Evolutionary conservation across 495 filamentous ascomycete genomes (phyloP).

Genomic region (Penicillium crystallinum): DNA sequence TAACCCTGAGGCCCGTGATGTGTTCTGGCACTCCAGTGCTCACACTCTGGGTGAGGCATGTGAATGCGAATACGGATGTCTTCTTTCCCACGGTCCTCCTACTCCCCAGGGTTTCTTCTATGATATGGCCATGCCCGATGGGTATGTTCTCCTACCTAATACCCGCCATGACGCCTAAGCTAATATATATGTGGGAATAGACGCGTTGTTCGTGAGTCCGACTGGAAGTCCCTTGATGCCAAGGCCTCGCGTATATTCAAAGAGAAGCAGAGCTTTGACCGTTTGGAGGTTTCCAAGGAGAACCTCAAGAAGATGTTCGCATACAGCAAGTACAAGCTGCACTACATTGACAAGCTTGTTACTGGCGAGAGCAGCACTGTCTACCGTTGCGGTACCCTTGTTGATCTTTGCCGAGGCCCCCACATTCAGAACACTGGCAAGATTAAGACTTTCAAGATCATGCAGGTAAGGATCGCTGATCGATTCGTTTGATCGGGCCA

Average conservation of each 20-base stretch:
- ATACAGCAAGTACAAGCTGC: constrained; percentile 93
- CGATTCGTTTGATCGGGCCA: background rate
- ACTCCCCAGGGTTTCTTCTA: constrained; percentile 96
- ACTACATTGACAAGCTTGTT: constrained; percentile 92
- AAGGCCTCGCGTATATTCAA: constrained; percentile 76
- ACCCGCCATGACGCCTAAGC: constrained; percentile 5
- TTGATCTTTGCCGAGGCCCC: constrained; percentile 74
- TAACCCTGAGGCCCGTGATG: constrained; percentile 72
- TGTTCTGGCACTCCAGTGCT: constrained; percentile 92
- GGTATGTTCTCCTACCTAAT: constrained; percentile 28
- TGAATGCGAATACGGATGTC: constrained; percentile 82
- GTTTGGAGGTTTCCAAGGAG: constrained; percentile 80
- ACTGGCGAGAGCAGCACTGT: constrained; percentile 89
- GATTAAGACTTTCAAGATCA: constrained; percentile 88
- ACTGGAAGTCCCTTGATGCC: constrained; percentile 76
- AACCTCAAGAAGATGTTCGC: constrained; percentile 93
- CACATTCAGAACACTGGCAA: constrained; percentile 90
- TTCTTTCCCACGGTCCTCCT: constrained; percentile 88
- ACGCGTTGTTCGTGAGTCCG: constrained; percentile 63
- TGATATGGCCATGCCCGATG: constrained; percentile 83
- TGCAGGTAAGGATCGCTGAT: constrained; percentile 51
- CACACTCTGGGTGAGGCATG: constrained; percentile 92
- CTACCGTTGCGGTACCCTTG: constrained; percentile 77
- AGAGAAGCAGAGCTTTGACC: constrained; percentile 94
- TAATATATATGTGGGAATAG: constrained; percentile 17